phyloP scores from a whole-genome alignment of 441 rosid genomes.

The Adansonia gregorii region DNA sequence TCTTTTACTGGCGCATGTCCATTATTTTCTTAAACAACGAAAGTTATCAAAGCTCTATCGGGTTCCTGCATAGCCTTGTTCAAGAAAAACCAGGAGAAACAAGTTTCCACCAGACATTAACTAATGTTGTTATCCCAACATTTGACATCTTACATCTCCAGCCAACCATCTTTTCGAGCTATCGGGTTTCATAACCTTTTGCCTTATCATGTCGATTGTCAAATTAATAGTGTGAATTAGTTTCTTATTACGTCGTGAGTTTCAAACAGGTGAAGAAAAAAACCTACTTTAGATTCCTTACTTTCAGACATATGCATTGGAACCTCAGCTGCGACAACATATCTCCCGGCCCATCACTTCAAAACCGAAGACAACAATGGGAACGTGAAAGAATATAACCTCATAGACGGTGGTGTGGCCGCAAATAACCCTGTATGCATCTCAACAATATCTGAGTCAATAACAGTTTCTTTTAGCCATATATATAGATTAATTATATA shows the following conservation, averaged over 20 bases:
- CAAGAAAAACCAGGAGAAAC: constrained; percentile 39
- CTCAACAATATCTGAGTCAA: not conserved
- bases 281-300: constrained; percentile 49
- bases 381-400: constrained; percentile 52
- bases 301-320: constrained; percentile 70
- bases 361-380: constrained; percentile 42
- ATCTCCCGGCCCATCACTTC: constrained; percentile 66
- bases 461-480: not conserved
- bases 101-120: constrained; percentile 39
- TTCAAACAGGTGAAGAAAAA: constrained; percentile 43
- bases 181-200: constrained; percentile 33
- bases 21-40: not conserved
- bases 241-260: not conserved
- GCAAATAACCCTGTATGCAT: constrained; percentile 66
- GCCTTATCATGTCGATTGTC: not conserved
- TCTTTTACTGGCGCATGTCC: not conserved
- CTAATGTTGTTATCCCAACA: constrained; percentile 52
- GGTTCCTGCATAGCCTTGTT: constrained; percentile 28
- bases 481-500: not conserved
- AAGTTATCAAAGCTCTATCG: constrained; percentile 27
- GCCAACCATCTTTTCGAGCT: constrained; percentile 49
- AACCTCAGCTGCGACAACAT: constrained; percentile 86
- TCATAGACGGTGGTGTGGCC: constrained; percentile 73
- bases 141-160: constrained; percentile 50
- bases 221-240: not conserved